These are phyloP conservation scores for Passalora sequoiae DNA, from an alignment of 2,329 filamentous ascomycete genomes.

Conservation along the genomic window DNA sequence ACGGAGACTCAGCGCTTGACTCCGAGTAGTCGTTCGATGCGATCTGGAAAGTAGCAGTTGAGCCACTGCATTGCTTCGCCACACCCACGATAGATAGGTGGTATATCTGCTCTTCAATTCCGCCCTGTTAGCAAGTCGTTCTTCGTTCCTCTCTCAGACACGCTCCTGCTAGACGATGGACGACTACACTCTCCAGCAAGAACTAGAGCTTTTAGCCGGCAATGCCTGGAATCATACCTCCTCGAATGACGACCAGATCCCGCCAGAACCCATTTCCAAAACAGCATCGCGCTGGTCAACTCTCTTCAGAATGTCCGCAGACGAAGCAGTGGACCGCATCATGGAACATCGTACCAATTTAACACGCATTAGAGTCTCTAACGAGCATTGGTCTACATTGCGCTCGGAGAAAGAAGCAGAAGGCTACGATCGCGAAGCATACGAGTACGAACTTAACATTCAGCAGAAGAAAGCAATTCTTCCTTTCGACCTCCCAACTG, in stretches of 20 bases:
- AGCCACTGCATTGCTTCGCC: too few relatives aligned
- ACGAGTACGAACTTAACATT: conserved; percentile 36
- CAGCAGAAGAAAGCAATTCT: conserved; percentile 27
- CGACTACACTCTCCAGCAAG: conserved; percentile 23
- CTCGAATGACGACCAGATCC: neutral
- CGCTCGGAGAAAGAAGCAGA: conserved; percentile 28
- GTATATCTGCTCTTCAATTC: too few relatives aligned
- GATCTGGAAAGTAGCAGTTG: too few relatives aligned
- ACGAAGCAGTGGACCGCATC: conserved; percentile 34
- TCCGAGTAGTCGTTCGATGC: too few relatives aligned
- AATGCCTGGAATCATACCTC: conserved; percentile 15
- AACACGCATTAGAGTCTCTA: conserved; percentile 32
- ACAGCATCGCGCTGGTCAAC: conserved; percentile 34
- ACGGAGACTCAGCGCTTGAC: too few relatives aligned
- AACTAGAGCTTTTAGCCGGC: conserved; percentile 26
- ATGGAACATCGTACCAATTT: conserved; percentile 33
- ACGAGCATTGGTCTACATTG: conserved; percentile 36
- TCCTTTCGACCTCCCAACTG: conserved; percentile 17
- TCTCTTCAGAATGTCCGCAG: conserved; percentile 32
- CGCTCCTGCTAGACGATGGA: conserved; percentile 23
- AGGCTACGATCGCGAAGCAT: conserved; percentile 38
- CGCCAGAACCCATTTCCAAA: conserved; percentile 21
- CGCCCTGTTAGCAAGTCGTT: too few relatives aligned
- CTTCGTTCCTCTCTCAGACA: too few relatives aligned
- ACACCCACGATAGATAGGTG: too few relatives aligned